Evolutionary conservation across 805 yeast species (phyloP), one percentile per base, ranked within the genome.

Genomic region (Candida xiaguanensis): DNA sequence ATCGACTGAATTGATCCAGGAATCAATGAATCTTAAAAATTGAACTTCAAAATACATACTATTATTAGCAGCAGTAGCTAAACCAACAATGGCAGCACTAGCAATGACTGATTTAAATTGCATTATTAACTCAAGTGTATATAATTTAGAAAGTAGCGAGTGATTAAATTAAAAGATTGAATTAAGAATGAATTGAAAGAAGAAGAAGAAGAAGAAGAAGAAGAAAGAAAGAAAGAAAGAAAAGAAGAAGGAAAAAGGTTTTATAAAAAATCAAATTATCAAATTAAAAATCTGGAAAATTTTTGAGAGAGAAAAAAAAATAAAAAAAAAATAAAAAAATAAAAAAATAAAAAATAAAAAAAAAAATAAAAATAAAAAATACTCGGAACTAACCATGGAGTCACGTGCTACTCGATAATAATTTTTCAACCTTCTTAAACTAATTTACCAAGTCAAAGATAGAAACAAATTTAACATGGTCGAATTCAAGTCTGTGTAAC

Each of bases 101-200:
- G 72, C 64, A 48, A 75, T 54, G 55, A 74, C 53, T 46, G 75
- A 63, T 64, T 71, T 77, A 66, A 76, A 65, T 69, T 76, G 82
- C 84, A 80, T 78, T 44, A 38, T 34, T n/a, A 28, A 28, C n/a
- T 16, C 6, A 20, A 7, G 24, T 6, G 6, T 20, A 9, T 20
- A 19, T 30, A 41, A 34, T 4, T 14, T 29, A 32, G 18, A 19
- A 12, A 32, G 24, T 19, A 33, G 30, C 36, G 36, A 34, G 30
- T 34, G 36, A 16, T 12, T 20, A n/a, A n/a, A n/a, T n/a, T n/a
- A n/a, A n/a, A n/a, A n/a, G 36, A 16, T 12, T 20, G 34, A 31
- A 6, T 19, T 8, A 31, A 6, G 8, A 26, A 22, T 31, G 4
- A 20, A 18, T 4, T 17, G 3, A 11, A 15, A 18, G n/a, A 13